Conservation (phyloP, 192 early-diverging fungal species). For the Piromyces finnis region DNA sequence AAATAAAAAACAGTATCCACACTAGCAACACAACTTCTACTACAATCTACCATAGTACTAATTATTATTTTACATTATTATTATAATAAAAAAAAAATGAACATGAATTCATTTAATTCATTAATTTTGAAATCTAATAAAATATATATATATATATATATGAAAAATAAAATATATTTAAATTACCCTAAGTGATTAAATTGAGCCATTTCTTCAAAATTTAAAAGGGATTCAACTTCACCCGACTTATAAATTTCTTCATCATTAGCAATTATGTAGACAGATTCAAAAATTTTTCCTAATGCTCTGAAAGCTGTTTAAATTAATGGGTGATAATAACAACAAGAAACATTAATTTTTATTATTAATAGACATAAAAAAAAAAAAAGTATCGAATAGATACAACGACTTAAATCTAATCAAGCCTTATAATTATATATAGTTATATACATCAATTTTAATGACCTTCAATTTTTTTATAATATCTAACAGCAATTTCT, state of each 20-base stretch:
- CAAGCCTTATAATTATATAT: no score
- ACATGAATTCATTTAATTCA: no score
- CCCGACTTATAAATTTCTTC: constrained; percentile 10
- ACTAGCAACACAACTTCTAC: constrained; percentile 55
- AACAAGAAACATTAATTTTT: no score
- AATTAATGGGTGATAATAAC: background rate
- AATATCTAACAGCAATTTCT: constrained; percentile 30
- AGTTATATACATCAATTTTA: no score
- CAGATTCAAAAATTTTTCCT: constrained; percentile 39
- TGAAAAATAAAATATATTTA: background rate
- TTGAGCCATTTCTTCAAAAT: constrained; percentile 36
- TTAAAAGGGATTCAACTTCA: constrained; percentile 13
- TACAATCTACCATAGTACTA: constrained; percentile 70
- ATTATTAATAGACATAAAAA: no score
- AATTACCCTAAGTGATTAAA: constrained; percentile 46
- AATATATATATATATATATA: background rate
- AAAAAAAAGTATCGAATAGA: no score
- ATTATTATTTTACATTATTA: no score
- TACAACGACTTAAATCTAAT: no score
- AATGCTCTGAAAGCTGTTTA: constrained; percentile 50
- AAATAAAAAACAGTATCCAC: constrained; percentile 41
- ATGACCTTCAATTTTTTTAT: constrained; percentile 48
- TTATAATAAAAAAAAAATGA: no score
- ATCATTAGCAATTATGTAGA: constrained; percentile 8
- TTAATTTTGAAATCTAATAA: background rate